Percentiles rank a stretch among this genome's conserved stretches.
Conservation (phyloP, 306 rosid species). For the Dicorynia guianensis region DNA sequence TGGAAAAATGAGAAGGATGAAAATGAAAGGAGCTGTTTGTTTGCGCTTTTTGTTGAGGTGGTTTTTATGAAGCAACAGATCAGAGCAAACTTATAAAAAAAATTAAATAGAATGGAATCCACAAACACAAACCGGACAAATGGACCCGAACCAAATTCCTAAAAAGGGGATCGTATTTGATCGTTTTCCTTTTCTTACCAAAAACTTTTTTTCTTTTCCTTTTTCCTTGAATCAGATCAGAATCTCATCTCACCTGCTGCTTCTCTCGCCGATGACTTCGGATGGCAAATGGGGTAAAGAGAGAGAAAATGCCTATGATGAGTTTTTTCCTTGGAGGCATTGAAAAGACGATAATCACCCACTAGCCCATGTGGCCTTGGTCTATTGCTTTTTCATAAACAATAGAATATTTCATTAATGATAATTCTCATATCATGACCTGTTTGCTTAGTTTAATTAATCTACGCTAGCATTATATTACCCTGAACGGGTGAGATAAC, state of each 20-base stretch:
- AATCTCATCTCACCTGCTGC: conserved; percentile 45
- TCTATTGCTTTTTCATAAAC: conserved; percentile 38
- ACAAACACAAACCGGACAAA: conserved; percentile 59
- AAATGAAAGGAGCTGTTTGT: conserved; percentile 34
- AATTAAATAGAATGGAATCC: conserved; percentile 49
- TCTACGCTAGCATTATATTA: neutral
- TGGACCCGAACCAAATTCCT: conserved; percentile 54
- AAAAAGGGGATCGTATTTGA: conserved; percentile 40
- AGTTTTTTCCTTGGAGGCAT: neutral
- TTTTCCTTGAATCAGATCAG: conserved; percentile 44
- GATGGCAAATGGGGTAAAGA: conserved; percentile 29
- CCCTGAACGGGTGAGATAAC: neutral
- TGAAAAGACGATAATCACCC: conserved; percentile 1
- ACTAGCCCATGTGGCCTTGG: conserved; percentile 23
- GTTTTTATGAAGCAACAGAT: conserved; percentile 23
- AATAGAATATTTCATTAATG: conserved; percentile 40
- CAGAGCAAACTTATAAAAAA: neutral
- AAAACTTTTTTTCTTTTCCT: neutral
- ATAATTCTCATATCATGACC: conserved; percentile 23
- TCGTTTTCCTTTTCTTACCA: conserved; percentile 15
- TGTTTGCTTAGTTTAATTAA: conserved; percentile 2
- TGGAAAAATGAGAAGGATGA: conserved; percentile 13
- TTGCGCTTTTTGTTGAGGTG: conserved; percentile 41
- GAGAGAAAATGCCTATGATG: conserved; percentile 36
- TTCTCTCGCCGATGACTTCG: conserved; percentile 4